These are phyloP conservation scores for Phallus indusiatus DNA, from an alignment of 768 basidiomycete genomes.

Conservation along the genomic window DNA sequence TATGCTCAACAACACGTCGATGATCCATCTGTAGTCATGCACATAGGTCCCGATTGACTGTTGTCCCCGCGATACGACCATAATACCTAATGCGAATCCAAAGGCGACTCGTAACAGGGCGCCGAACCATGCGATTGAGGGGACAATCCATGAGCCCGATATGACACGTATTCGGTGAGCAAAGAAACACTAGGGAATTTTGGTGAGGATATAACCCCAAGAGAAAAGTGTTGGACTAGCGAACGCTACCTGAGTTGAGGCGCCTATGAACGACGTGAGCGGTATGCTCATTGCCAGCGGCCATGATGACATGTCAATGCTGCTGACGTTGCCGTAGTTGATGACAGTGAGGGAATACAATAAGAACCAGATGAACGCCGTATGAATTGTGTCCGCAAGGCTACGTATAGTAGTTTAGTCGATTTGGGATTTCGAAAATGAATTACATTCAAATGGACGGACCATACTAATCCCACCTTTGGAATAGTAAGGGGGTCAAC, in stretches of 20 bases:
- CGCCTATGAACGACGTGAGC: background rate
- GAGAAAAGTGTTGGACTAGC: background rate
- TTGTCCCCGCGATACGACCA: background rate
- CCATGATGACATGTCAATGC: background rate
- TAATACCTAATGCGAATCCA: background rate
- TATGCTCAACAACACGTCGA: background rate
- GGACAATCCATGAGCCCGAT: background rate
- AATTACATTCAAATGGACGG: background rate
- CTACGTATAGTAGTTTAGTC: background rate
- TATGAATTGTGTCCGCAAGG: background rate
- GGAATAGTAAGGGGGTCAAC: background rate
- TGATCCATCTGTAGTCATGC: background rate
- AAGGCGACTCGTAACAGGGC: background rate
- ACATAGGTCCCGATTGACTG: background rate
- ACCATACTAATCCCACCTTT: background rate
- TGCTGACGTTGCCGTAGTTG: background rate
- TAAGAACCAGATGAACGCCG: constrained; percentile 1
- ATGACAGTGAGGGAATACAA: background rate
- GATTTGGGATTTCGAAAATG: background rate
- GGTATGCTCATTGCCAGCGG: background rate
- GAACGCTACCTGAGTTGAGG: background rate
- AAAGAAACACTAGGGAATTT: background rate
- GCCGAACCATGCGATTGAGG: background rate
- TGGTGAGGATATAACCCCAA: background rate
- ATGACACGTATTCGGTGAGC: constrained; percentile 2